Conservation (phyloP, 257 asterid species). For the Scutellaria baicalensis region DNA sequence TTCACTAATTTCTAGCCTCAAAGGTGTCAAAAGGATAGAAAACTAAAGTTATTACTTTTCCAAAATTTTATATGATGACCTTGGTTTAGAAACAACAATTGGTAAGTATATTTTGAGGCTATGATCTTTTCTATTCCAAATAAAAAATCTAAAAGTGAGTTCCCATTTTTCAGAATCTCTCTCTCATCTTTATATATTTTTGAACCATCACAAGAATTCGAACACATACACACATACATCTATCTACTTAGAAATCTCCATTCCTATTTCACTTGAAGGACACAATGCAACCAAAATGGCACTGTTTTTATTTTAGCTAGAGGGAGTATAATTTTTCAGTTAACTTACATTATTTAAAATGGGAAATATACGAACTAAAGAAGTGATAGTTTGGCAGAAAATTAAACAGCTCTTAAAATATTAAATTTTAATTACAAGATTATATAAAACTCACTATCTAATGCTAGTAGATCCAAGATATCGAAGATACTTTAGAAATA, state of each 20-base stretch:
- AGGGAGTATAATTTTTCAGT: neutral
- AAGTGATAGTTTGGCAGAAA: neutral
- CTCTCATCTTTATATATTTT: neutral
- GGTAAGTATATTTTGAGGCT: neutral
- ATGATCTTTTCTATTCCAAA: neutral
- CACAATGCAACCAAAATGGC: neutral
- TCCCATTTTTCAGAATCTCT: neutral
- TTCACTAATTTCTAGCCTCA: neutral
- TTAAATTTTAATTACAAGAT: neutral
- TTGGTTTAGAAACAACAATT: neutral
- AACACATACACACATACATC: neutral
- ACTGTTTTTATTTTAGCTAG: neutral
- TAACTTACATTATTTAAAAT: neutral
- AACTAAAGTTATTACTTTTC: neutral
- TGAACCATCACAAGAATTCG: neutral
- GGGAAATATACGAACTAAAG: neutral
- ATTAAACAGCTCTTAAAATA: neutral
- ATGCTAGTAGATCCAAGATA: conserved; percentile 8
- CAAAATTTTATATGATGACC: too few species aligned
- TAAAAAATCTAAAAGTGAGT: neutral
- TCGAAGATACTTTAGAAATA: neutral
- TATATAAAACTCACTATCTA: neutral
- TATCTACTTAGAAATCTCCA: neutral
- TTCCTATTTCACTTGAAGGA: neutral
- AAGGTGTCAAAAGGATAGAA: neutral